Evolutionary conservation across 1,139 yeast genomes (phyloP).

Genomic region (Yamadazyma epiphylla): DNA sequence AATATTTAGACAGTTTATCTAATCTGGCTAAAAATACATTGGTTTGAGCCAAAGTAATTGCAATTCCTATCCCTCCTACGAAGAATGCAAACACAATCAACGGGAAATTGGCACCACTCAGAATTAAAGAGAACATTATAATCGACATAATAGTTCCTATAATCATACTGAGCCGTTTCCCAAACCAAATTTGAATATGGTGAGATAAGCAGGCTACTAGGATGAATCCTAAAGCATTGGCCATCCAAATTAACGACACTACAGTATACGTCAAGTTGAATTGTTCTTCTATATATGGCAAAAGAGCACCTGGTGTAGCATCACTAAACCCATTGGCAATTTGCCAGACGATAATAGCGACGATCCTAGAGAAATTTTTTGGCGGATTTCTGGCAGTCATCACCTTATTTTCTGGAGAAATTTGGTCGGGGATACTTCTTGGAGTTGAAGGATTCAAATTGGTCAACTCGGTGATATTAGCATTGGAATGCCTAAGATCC

Average conservation of each 20-base stretch:
- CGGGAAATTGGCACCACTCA: constrained; percentile 34
- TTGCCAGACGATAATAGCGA: constrained; percentile 40
- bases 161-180: constrained; percentile 33
- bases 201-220: constrained; percentile 36
- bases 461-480: constrained; percentile 9
- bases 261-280: constrained; percentile 34
- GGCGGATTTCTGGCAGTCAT: constrained; percentile 36
- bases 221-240: constrained; percentile 45
- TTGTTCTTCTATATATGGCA: constrained; percentile 38
- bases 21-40: constrained; percentile 55
- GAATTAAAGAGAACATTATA: constrained; percentile 37
- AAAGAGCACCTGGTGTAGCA: constrained; percentile 46
- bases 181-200: constrained; percentile 37
- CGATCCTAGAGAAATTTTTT: constrained; percentile 39
- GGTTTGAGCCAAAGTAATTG: constrained; percentile 51
- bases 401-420: constrained; percentile 5
- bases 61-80: constrained; percentile 59
- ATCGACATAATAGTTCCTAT: constrained; percentile 32
- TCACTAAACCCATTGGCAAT: constrained; percentile 36
- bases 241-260: constrained; percentile 44
- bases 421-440: constrained; percentile 7
- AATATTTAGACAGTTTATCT: constrained; percentile 42
- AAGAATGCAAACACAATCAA: constrained; percentile 50
- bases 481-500: constrained; percentile 10
- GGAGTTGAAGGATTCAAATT: constrained; percentile 2